Base-by-base conservation (phyloP, 257 asterid species). In the Solanum appendiculatum region DNA sequence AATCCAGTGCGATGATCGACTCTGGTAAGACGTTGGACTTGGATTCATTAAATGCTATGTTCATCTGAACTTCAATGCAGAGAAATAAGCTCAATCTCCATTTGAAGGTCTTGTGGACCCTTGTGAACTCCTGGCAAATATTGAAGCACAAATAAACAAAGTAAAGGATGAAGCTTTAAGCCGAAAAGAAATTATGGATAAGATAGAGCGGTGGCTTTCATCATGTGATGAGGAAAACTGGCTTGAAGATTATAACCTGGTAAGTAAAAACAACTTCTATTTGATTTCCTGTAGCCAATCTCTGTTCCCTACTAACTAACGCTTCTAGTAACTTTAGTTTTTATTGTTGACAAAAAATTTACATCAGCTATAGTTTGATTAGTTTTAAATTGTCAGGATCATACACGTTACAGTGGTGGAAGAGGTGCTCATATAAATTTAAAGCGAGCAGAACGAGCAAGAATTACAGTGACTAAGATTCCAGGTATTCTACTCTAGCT, bases 221-320 rank as follows among this genome's bases (percentile, higher is more conserved):
- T 97, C 98, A n/a, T 97, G 98, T 80, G 97, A 94, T 44, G 99
- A 97, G 91, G 99, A 97, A 89, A 97, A 93, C 87, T 97, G 99
- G 99, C 98, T 97, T 72, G 95, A 94, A 90, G 95, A 93, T 82
- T 97, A 95, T 91, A 94, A 90, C 88, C 94, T 85, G 60, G 99
- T 95, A 91, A 91, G 95, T 90, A 87, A 75, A 72, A 68, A 20
- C 13, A 31, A 48, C 14, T 69, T 8, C 31, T 56, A 48, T 0
- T 48, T 2, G 29, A 31, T 29, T 73, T 81, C 66, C 6, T 81
- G 42, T 81, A 20, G 85, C 68, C 29, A 48, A 48, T 29, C 18
- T 81, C 16, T 8, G n/a, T 80, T 80, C 18, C 29, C 42, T 29
- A 46, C 85, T 44, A 27, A 18, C 85, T 15, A 1, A 78, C 16